Evolutionary conservation across 2,329 filamentous ascomycete species (phyloP), one percentile per base, ranked within the genome.

Genomic region (Ceratocystis eucalypticola): DNA sequence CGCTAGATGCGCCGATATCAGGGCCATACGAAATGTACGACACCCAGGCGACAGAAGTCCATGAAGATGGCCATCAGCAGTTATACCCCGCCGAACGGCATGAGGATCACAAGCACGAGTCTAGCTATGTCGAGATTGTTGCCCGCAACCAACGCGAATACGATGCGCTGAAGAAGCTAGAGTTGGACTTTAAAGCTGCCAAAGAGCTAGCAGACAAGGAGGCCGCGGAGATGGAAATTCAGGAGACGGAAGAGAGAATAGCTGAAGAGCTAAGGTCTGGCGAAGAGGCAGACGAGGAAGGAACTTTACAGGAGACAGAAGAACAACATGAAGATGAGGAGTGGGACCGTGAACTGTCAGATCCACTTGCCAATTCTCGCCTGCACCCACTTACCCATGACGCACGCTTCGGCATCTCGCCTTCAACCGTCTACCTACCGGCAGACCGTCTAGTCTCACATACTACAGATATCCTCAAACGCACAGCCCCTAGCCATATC

Each of bases 361-460:
- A 64, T n/a, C 68, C 28, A 76, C 77, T 6, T 10, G 37, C 45
- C 7, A 65, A 62, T 30, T 59, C 67, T 12, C 84, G 89, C 20
- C 80, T 86, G 22, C 94, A 97, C 74, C 85, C 87, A 2, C 79
- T 90, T 67, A 96, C 91, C 0, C 74, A 81, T 1, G 79, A 85
- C 53, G 91, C 89, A n/a, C 85, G 86, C 69, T 95, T 88, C 73
- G 81, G 84, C 62, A 90, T 89, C 0, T 81, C 79, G 25, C 89
- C 92, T 1, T 82, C 82, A 50, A 95, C 92, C 7, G 75, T 96
- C 15, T 80, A 83, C n/a, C 77, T 96, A 2, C 91, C 93, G 0
- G 82, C 84, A 69, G 77, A 80, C n/a, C 79, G 83, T 2, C 81
- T 96, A 50, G 80, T 88, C 7, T 77, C 82, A 2, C 91, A 91